Conservation (phyloP, 805 yeast genomes). For the Wickerhamomyces hampshirensis region DNA sequence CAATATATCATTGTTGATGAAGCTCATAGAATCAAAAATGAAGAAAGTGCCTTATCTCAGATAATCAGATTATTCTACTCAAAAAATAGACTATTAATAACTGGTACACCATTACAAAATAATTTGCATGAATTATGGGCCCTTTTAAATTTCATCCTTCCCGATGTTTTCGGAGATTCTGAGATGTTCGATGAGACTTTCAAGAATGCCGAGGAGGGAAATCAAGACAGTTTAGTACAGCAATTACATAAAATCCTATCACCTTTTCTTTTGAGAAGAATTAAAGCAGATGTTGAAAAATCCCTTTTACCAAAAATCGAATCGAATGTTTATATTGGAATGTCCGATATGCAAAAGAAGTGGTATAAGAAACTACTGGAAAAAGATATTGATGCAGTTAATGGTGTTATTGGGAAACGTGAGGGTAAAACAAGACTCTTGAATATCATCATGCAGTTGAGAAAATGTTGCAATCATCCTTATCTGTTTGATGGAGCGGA, state of each 20-base stretch:
- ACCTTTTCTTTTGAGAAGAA: slow-evolving; percentile 85
- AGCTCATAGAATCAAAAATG: slow-evolving; percentile 95
- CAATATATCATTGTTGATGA: slow-evolving; percentile 92
- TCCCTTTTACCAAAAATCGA: slow-evolving; percentile 89
- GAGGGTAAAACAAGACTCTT: slow-evolving; percentile 88
- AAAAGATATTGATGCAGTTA: slow-evolving; percentile 93
- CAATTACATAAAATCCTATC: slow-evolving; percentile 84
- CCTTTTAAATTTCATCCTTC: slow-evolving; percentile 77
- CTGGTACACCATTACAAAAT: slow-evolving; percentile 96
- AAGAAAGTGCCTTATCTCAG: slow-evolving; percentile 86
- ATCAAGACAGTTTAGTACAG: slow-evolving; percentile 79
- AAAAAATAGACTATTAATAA: slow-evolving; percentile 75
- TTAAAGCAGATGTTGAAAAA: slow-evolving; percentile 90
- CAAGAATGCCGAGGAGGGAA: slow-evolving; percentile 49
- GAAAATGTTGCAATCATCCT: slow-evolving; percentile 97
- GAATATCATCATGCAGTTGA: slow-evolving; percentile 92
- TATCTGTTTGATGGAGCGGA: slow-evolving; percentile 98
- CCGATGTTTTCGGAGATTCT: slow-evolving; percentile 93
- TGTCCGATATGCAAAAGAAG: slow-evolving; percentile 90
- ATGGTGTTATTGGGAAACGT: slow-evolving; percentile 91
- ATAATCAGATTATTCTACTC: slow-evolving; percentile 87
- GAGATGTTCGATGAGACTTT: slow-evolving; percentile 92
- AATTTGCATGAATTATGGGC: slow-evolving; percentile 98
- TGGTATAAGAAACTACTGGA: slow-evolving; percentile 90
- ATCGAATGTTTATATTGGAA: slow-evolving; percentile 82